A percentile compares a stretch with the other conserved stretches of the same genome.
Conservation (phyloP, 2,329 filamentous ascomycete species). For the Cytospora schulzeri region DNA sequence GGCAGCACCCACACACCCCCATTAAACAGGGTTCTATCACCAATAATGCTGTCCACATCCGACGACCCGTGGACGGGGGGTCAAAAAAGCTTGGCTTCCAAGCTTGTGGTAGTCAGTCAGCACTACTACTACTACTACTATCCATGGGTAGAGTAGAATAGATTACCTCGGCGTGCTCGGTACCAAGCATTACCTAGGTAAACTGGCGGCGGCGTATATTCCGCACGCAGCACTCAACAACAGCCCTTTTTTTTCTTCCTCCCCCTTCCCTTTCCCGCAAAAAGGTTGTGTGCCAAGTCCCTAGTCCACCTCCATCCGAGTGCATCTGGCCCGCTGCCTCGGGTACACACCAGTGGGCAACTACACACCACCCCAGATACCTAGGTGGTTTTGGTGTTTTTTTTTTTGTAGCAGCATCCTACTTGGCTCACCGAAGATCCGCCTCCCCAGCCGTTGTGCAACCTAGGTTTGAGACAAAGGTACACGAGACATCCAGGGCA, state of each 20-base stretch:
- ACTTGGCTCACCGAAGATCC: conserved; percentile 17
- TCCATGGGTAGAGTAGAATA: no score
- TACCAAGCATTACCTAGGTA: no score
- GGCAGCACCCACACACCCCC: background rate
- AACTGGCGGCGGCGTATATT: conserved; percentile 19
- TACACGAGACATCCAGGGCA: conserved; percentile 16
- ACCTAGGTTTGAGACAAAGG: conserved; percentile 14
- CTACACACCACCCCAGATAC: no score
- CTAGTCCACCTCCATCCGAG: background rate
- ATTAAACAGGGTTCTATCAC: background rate
- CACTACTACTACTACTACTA: no score
- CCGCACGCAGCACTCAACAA: conserved; percentile 12
- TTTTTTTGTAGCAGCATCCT: no score
- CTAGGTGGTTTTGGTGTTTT: no score
- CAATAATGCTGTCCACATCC: background rate
- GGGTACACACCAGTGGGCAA: no score
- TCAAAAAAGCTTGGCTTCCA: background rate
- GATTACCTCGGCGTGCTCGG: no score
- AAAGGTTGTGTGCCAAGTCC: background rate
- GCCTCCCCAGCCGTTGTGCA: conserved; percentile 19
- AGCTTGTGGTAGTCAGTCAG: no score
- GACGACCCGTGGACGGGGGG: background rate
- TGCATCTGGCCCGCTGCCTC: background rate
- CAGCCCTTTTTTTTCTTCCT: background rate
- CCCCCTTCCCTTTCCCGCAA: no score